Conservation (phyloP, 2,329 filamentous ascomycete genomes). For the Aspergillus terreus region DNA sequence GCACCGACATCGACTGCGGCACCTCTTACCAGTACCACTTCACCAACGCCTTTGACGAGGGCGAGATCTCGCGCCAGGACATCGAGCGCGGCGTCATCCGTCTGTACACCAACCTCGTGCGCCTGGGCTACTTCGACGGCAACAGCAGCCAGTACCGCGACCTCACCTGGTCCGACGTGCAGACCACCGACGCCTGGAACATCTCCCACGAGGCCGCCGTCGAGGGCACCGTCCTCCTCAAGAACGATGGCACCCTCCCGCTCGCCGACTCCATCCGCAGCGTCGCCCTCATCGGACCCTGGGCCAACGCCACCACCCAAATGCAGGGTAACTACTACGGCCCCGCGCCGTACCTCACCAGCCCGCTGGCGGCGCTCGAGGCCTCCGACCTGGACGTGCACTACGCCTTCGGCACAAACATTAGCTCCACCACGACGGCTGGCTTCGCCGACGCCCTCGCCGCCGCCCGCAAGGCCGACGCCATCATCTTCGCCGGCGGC, state of each 20-base stretch:
- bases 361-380: conserved; percentile 51
- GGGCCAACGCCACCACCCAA: conserved; percentile 55
- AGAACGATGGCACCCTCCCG: conserved; percentile 51
- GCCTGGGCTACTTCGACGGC: conserved; percentile 52
- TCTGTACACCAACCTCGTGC: conserved; percentile 49
- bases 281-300: conserved; percentile 57
- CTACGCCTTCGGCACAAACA: conserved; percentile 41
- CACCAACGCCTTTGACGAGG: conserved; percentile 41
- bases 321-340: conserved; percentile 61
- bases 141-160: conserved; percentile 45
- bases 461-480: conserved; percentile 34
- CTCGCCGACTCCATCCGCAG: conserved; percentile 35
- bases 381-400: conserved; percentile 45
- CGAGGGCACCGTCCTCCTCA: conserved; percentile 48
- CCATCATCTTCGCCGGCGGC: conserved; percentile 40
- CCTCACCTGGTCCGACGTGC: conserved; percentile 55
- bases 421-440: conserved; percentile 25
- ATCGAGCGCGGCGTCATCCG: conserved; percentile 47
- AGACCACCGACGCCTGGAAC: conserved; percentile 50
- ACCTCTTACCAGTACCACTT: conserved; percentile 47
- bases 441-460: conserved; percentile 31
- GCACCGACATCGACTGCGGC: conserved; percentile 54
- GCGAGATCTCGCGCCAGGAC: conserved; percentile 42
- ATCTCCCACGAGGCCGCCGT: conserved; percentile 54
- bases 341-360: conserved; percentile 52